Base-by-base conservation (phyloP, 345 rosid species). In the Brassica cretica region DNA sequence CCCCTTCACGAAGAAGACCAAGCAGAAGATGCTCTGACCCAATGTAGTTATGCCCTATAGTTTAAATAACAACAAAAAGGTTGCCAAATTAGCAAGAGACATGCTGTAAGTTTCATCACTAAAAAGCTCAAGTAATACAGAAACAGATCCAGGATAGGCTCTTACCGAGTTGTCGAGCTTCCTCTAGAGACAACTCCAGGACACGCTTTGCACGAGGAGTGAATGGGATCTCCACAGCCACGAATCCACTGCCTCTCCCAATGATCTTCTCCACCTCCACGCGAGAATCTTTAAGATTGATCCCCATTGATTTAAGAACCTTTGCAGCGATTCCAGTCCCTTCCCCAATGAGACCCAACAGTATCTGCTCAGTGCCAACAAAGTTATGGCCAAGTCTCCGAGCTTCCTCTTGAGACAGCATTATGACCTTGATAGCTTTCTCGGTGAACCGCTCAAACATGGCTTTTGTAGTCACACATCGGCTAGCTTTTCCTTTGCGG, bases 11-110 rank as follows among this genome's bases (percentile, higher is more conserved):
- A 66, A 96, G 93, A 66, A 93, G 87, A 76, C 98, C 97, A 63
- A 96, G 97, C 76, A 96, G 91, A 78, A 96, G 85, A 81, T 96
- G 99, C 87, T 96, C 99, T 19, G 99, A 91, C 64, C 99, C 99
- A 75, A 96, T 96, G 80, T 96, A 93, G 84, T 91, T 96, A 78
- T 93, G 99, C 32, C 99, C 99, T 94, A 84, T 32, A 83, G 81
- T 79, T 3, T 32, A 41, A 66, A 64, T 27, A 64, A 78, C n/a
- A 18, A 63, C 51, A 72, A 15, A 70, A 41, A 32, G 55, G 56
- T 35, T 67, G n/a, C 44, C 58, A 15, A 51, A 30, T 8, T 33
- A 12, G 25, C 35, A 68, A 75, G 72, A 56, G 37, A 6, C 10
- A 1, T 6, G 67, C 24, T 21, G 24, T 27, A 21, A 7, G 19